These are phyloP conservation scores for Whalleya microplaca DNA, from an alignment of 2,329 filamentous ascomycete genomes.

Conservation along the genomic window DNA sequence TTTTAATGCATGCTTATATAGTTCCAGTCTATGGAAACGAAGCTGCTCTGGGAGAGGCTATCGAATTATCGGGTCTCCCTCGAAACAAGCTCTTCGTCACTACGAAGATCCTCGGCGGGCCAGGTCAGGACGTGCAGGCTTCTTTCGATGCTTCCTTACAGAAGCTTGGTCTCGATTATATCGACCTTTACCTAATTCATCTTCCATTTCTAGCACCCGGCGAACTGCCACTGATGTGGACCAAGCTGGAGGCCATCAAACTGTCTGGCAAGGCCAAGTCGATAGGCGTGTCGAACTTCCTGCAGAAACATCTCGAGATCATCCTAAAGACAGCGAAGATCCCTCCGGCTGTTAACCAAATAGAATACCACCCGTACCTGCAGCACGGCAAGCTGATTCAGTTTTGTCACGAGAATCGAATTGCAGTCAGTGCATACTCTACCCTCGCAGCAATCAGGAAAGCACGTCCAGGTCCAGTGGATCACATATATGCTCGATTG, in stretches of 20 bases:
- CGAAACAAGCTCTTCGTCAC: slow-evolving; percentile 71
- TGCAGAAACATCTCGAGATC: slow-evolving; percentile 57
- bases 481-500: slow-evolving; percentile 52
- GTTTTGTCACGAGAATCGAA: slow-evolving; percentile 60
- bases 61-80: slow-evolving; percentile 67
- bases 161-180: slow-evolving; percentile 71
- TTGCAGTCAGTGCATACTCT: slow-evolving; percentile 59
- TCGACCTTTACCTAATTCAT: slow-evolving; percentile 73
- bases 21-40: slow-evolving; percentile 64
- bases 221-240: slow-evolving; percentile 63
- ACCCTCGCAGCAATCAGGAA: slow-evolving; percentile 52
- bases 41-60: slow-evolving; percentile 70
- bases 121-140: slow-evolving; percentile 46
- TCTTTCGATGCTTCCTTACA: slow-evolving; percentile 63
- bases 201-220: slow-evolving; percentile 58
- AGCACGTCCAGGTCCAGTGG: slow-evolving; percentile 57
- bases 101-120: slow-evolving; percentile 55
- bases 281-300: slow-evolving; percentile 81
- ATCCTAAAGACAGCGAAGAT: slow-evolving; percentile 63
- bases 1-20: slow-evolving; percentile 19
- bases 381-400: slow-evolving; percentile 64
- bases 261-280: slow-evolving; percentile 66
- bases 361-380: slow-evolving; percentile 79
- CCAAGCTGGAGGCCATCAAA: slow-evolving; percentile 67
- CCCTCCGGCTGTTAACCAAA: slow-evolving; percentile 74